A percentile compares a stretch with the other conserved stretches of the same genome.
Conservation (phyloP, 345 rosid genomes). For the Chamaenerion angustifolium region DNA sequence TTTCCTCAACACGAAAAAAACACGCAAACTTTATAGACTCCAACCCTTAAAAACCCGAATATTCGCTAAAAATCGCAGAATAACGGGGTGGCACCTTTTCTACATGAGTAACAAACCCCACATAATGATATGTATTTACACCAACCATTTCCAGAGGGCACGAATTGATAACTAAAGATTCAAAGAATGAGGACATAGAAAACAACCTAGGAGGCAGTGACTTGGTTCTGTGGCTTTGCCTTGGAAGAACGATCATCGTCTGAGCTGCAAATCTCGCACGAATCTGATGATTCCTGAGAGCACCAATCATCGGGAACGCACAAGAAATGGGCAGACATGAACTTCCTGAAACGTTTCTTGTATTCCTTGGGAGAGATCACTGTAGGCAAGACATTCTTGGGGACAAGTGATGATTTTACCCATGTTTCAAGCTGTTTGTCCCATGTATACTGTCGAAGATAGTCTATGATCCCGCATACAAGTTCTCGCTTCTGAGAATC, state of each 20-base stretch:
- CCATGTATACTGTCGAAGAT: constrained; percentile 94
- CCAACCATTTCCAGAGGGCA: too few relatives aligned
- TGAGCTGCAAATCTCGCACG: constrained; percentile 28
- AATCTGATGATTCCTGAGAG: constrained; percentile 7
- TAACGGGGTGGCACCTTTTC: too few relatives aligned
- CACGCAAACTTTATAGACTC: too few relatives aligned
- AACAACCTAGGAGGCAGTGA: too few relatives aligned
- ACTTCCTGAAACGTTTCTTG: constrained; percentile 87
- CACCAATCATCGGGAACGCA: constrained; percentile 95
- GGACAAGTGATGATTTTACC: constrained; percentile 87
- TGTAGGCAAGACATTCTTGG: constrained; percentile 71
- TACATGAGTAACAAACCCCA: too few relatives aligned
- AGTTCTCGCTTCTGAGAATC: constrained; percentile 54
- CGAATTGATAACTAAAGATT: too few relatives aligned
- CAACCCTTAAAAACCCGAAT: too few relatives aligned
- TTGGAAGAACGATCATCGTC: constrained; percentile 13
- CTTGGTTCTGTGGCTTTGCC: too few relatives aligned
- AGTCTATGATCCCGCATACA: constrained; percentile 95
- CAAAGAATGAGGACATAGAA: too few relatives aligned
- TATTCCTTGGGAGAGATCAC: constrained; percentile 85
- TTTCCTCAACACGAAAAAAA: too few relatives aligned
- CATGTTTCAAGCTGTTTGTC: constrained; percentile 95
- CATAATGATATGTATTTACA: too few relatives aligned
- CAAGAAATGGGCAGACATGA: constrained; percentile 68
- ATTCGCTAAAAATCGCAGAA: too few relatives aligned